These are phyloP conservation scores for Mycena chlorophos DNA, from an alignment of 768 basidiomycete genomes.

Conservation along the genomic window DNA sequence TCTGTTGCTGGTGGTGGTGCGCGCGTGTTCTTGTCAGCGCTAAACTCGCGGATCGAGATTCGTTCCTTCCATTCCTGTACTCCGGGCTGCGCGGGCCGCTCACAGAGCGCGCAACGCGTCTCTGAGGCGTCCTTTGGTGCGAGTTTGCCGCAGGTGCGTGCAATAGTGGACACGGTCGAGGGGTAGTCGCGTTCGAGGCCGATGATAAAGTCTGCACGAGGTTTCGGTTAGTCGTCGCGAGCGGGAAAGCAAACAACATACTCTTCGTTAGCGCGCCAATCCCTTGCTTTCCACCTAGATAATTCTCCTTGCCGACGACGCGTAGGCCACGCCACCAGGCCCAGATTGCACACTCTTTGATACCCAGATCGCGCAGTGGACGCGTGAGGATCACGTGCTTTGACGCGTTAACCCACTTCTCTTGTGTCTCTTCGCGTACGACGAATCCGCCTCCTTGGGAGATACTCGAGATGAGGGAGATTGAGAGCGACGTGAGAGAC, in stretches of 20 bases:
- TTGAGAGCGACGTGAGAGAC: slow-evolving; percentile 74
- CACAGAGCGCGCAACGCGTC: slow-evolving; percentile 60
- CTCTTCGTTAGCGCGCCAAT: slow-evolving; percentile 72
- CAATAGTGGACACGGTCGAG: slow-evolving; percentile 83
- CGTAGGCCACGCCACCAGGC: slow-evolving; percentile 68
- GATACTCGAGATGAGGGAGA: slow-evolving; percentile 71
- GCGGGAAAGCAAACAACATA: slow-evolving; percentile 29
- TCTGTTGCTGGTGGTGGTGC: slow-evolving; percentile 17
- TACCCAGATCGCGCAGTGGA: slow-evolving; percentile 70
- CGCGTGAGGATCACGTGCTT: slow-evolving; percentile 53
- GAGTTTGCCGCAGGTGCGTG: slow-evolving; percentile 77
- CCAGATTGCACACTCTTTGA: slow-evolving; percentile 79
- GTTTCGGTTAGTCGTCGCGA: not conserved
- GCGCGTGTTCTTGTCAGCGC: slow-evolving; percentile 19
- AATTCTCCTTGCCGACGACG: slow-evolving; percentile 51
- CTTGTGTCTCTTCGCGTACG: slow-evolving; percentile 66
- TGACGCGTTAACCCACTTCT: slow-evolving; percentile 54
- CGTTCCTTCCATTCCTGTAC: slow-evolving; percentile 72
- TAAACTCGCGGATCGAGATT: slow-evolving; percentile 67
- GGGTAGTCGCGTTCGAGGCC: slow-evolving; percentile 82
- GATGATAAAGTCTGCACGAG: slow-evolving; percentile 66
- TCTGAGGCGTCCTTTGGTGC: slow-evolving; percentile 58
- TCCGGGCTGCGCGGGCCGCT: slow-evolving; percentile 66
- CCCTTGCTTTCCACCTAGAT: slow-evolving; percentile 51
- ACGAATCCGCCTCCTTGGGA: slow-evolving; percentile 76